Evolutionary conservation across 495 filamentous ascomycete genomes (phyloP).

Genomic region (Penicillium bovifimosum): DNA sequence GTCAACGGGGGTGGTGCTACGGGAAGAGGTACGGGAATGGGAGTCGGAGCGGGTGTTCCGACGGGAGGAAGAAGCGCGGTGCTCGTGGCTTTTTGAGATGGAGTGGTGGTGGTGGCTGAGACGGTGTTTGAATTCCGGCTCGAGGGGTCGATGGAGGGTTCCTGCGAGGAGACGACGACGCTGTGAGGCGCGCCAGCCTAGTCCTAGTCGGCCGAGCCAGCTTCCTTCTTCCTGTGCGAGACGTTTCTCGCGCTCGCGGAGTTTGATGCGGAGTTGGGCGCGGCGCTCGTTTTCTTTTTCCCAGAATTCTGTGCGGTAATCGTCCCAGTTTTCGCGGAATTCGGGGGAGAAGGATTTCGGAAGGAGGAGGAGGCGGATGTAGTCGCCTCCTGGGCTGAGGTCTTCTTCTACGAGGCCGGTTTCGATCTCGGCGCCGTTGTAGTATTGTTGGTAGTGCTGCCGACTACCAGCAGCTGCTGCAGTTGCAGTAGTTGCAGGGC

Average conservation of each 20-base stretch:
- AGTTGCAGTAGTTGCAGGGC: too few relatives aligned
- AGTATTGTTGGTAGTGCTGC: conserved; percentile 36
- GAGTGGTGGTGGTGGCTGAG: conserved; percentile 31
- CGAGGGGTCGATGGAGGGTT: conserved; percentile 24
- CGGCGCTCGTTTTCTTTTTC: conserved; percentile 92
- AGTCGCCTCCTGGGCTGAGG: conserved; percentile 79
- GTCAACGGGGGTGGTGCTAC: conserved; percentile 44
- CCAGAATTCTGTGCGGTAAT: conserved; percentile 92
- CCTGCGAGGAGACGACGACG: conserved; percentile 32
- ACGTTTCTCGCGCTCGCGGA: conserved; percentile 59
- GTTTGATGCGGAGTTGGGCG: conserved; percentile 59
- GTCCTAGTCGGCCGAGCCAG: conserved; percentile 69
- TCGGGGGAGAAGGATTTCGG: conserved; percentile 93
- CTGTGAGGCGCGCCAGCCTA: conserved; percentile 58
- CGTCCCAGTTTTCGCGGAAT: conserved; percentile 96
- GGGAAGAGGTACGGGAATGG: conserved; percentile 45
- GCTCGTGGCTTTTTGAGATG: conserved; percentile 32
- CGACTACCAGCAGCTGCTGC: conserved; percentile 27
- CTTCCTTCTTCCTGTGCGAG: conserved; percentile 62
- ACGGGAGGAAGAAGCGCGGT: conserved; percentile 27
- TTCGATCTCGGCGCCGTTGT: conserved; percentile 51
- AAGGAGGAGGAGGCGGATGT: conserved; percentile 82
- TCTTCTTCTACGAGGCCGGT: conserved; percentile 62
- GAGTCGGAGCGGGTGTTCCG: conserved; percentile 39
- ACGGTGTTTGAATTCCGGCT: conserved; percentile 17